Conservation (phyloP, 2,329 filamentous ascomycete genomes). For the Penicillium brevicompactum region DNA sequence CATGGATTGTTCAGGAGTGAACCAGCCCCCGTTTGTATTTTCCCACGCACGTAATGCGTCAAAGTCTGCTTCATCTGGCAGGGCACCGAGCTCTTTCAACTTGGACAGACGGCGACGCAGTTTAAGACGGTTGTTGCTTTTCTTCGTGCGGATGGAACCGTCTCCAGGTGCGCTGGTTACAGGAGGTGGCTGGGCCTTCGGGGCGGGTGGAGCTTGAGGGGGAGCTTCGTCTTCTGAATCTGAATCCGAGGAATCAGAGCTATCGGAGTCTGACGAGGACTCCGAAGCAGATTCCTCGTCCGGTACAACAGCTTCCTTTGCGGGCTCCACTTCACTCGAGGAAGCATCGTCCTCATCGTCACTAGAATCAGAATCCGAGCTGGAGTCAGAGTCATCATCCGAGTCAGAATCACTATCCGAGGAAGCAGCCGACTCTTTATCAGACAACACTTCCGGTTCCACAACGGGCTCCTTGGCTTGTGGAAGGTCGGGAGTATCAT, state of each 20-base stretch:
- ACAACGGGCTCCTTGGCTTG: slow-evolving; percentile 12
- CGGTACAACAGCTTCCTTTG: not conserved
- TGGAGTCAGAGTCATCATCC: slow-evolving; percentile 19
- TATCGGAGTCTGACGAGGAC: slow-evolving; percentile 28
- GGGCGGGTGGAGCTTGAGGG: slow-evolving; percentile 8
- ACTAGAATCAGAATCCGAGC: slow-evolving; percentile 8
- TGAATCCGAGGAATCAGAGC: slow-evolving; percentile 40
- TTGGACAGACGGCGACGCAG: slow-evolving; percentile 52
- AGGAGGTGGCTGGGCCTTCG: slow-evolving; percentile 7
- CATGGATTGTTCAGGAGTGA: slow-evolving; percentile 19
- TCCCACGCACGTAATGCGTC: slow-evolving; percentile 49
- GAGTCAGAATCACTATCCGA: slow-evolving; percentile 28
- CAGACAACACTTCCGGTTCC: slow-evolving; percentile 11
- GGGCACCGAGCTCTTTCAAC: slow-evolving; percentile 56
- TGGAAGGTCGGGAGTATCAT: slow-evolving; percentile 5
- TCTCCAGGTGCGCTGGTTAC: slow-evolving; percentile 47
- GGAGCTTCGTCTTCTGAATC: slow-evolving; percentile 25
- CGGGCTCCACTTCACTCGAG: slow-evolving; percentile 23
- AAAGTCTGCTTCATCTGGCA: slow-evolving; percentile 55
- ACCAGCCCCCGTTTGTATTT: slow-evolving; percentile 25
- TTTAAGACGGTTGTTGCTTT: slow-evolving; percentile 58
- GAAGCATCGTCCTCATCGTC: slow-evolving; percentile 2
- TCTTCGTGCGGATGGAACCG: slow-evolving; percentile 55
- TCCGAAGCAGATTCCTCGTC: slow-evolving; percentile 17
- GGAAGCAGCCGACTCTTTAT: slow-evolving; percentile 14